Base-by-base conservation (phyloP, 306 rosid genomes). In the Clitoria ternatea region DNA sequence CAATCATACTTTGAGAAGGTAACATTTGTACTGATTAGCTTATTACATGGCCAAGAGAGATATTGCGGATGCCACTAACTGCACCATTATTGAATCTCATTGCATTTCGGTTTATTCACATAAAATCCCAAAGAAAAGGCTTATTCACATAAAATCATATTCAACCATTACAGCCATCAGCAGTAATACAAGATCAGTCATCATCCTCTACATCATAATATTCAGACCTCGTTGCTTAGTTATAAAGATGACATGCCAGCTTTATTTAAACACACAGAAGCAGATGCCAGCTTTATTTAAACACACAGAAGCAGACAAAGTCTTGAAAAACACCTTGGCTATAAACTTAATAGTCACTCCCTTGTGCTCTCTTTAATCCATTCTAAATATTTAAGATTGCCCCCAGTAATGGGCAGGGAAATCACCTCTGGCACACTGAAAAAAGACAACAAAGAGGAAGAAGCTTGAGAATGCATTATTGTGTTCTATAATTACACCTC, bases 361-460 rank as follows among this genome's bases (percentile, higher is more conserved):
- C 86, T 85, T 5, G 99, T 94, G 88, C 91, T 94, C 82, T 82
- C 86, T 77, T 91, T 91, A 45, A 94, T 36, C 99, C 96, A 92
- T 54, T 92, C 96, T 56, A 92, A 79, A 82, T 92, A 89, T 61
- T 79, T 77, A 22, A 76, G 82, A 74, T 83, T 88, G 55, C 98
- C 96, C 6, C 97, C 97, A 1, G 87, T 85, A 75, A 94, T 89
- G 26, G 97, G 97, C 45, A 94, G 82, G 60, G 97, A 86, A 23
- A 94, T 91, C 48, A 94, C 99, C 83, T 94, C 99, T 1, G 99
- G 99, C 52, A 89, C 94, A 7, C 99, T 94, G 90, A 36, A 74
- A 40, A 65, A 27, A 19, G 55, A 73, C 66, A 80, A 65, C 49
- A 67, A 48, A 26, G 20, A 44, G 66, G 43, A 45, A 69, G 47